Conservation (phyloP, 441 rosid species). For the Bruguiera hainesii region DNA sequence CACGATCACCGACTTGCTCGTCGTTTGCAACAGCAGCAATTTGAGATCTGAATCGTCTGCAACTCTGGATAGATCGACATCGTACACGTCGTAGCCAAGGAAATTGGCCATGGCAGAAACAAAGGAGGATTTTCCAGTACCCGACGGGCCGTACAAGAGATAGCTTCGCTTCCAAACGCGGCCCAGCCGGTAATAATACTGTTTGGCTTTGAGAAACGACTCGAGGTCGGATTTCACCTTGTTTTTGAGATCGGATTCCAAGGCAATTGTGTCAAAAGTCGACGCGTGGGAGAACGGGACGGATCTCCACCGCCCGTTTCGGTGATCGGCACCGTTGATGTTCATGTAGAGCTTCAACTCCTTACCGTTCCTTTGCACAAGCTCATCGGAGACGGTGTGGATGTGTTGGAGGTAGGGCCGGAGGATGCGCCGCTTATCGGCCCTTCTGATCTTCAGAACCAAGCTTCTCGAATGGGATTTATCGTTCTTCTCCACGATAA, state of each 20-base stretch:
- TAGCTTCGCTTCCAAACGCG: slow-evolving; percentile 81
- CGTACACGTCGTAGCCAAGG: slow-evolving; percentile 63
- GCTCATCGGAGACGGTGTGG: slow-evolving; percentile 55
- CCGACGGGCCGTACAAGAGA: slow-evolving; percentile 70
- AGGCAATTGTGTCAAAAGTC: slow-evolving; percentile 57
- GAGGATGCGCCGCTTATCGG: slow-evolving; percentile 67
- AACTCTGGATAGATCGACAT: slow-evolving; percentile 63
- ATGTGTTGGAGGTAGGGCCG: slow-evolving; percentile 75
- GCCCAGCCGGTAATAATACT: slow-evolving; percentile 62
- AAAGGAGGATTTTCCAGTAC: slow-evolving; percentile 89
- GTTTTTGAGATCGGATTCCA: slow-evolving; percentile 61
- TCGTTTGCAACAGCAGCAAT: slow-evolving; percentile 56
- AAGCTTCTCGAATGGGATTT: slow-evolving; percentile 17
- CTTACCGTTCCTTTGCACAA: slow-evolving; percentile 43
- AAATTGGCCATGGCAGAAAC: slow-evolving; percentile 87
- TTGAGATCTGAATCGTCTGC: slow-evolving; percentile 56
- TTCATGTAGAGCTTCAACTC: slow-evolving; percentile 58
- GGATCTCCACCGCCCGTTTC: slow-evolving; percentile 49
- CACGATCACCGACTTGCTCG: slow-evolving; percentile 53
- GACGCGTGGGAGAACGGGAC: slow-evolving; percentile 64
- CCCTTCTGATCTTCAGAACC: slow-evolving; percentile 57
- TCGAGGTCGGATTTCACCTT: slow-evolving; percentile 68
- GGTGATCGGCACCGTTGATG: slow-evolving; percentile 8
- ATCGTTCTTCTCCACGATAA: slow-evolving; percentile 25
- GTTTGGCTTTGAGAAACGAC: slow-evolving; percentile 54